Evolutionary conservation across 768 basidiomycete genomes (phyloP).

Genomic region (Tricholoma sp.): DNA sequence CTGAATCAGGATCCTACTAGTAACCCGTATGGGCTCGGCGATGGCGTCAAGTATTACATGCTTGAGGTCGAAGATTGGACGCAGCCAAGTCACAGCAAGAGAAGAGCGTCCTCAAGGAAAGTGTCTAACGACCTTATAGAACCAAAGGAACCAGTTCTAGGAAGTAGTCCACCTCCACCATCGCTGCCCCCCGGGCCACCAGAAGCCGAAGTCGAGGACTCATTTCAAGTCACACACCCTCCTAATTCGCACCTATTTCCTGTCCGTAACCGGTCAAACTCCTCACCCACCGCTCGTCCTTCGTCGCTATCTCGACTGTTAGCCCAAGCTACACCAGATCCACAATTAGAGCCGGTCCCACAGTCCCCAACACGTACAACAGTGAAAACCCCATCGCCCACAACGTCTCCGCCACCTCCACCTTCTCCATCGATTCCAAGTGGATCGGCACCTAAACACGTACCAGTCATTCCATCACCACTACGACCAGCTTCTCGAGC

Average conservation of each 20-base stretch:
- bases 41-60: conserved; percentile 91
- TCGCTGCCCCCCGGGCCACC: conserved; percentile 57
- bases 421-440: conserved; percentile 30
- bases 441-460: conserved; percentile 32
- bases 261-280: conserved; percentile 56
- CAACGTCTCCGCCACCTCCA: conserved; percentile 29
- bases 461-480: conserved; percentile 43
- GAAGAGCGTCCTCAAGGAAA: conserved; percentile 50
- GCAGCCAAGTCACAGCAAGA: conserved; percentile 63
- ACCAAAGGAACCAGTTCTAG: conserved; percentile 27
- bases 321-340: conserved; percentile 62
- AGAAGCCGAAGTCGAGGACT: conserved; percentile 68
- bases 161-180: conserved; percentile 28
- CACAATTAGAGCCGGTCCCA: conserved; percentile 17
- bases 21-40: conserved; percentile 85
- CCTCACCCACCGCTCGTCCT: conserved; percentile 65
- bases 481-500: conserved; percentile 70
- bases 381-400: conserved; percentile 18
- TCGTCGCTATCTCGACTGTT: conserved; percentile 77
- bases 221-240: conserved; percentile 59
- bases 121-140: conserved; percentile 34
- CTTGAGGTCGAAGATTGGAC: conserved; percentile 94
- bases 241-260: conserved; percentile 69
- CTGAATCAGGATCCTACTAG: conserved; percentile 63
- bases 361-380: conserved; percentile 25